These are phyloP conservation scores for Medicago ruthenica DNA, from an alignment of 306 rosid species.

Conservation along the genomic window DNA sequence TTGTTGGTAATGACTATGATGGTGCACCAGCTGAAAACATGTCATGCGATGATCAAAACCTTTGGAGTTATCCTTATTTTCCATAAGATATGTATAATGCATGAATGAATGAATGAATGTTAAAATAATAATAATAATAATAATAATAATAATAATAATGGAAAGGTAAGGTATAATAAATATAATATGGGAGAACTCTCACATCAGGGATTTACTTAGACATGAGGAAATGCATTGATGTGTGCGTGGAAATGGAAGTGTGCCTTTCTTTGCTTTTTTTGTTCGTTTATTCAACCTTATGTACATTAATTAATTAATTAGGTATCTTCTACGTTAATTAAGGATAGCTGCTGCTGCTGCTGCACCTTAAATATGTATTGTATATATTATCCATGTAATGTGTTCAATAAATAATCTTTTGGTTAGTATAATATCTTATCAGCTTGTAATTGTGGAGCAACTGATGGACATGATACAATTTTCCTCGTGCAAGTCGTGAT, in stretches of 20 bases:
- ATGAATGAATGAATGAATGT: constrained; percentile 13
- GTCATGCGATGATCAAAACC: constrained; percentile 40
- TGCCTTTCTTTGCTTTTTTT: constrained; percentile 6
- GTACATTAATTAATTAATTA: constrained; percentile 39
- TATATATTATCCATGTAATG: neutral
- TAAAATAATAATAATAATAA: neutral
- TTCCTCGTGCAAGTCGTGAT: too few species aligned
- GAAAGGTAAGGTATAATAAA: constrained; percentile 37
- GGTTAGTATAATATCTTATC: neutral
- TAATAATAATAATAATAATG: too few species aligned
- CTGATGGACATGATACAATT: too few species aligned
- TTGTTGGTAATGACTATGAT: constrained; percentile 25
- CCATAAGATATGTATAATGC: neutral
- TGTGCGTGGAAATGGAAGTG: constrained; percentile 24
- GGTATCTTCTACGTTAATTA: constrained; percentile 1
- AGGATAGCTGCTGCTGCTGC: constrained; percentile 2
- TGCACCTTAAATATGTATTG: constrained; percentile 33
- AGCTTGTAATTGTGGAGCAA: too few species aligned
- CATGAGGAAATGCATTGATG: constrained; percentile 35
- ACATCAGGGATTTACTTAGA: constrained; percentile 46
- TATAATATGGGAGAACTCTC: constrained; percentile 48
- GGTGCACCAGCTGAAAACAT: neutral
- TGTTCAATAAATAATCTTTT: neutral
- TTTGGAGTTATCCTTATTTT: constrained; percentile 58
- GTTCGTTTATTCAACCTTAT: constrained; percentile 29